A percentile compares a stretch with the other conserved stretches of the same genome.
phyloP scores from a whole-genome alignment of 2,329 filamentous ascomycete genomes.

The Cryphonectria radicalis region DNA sequence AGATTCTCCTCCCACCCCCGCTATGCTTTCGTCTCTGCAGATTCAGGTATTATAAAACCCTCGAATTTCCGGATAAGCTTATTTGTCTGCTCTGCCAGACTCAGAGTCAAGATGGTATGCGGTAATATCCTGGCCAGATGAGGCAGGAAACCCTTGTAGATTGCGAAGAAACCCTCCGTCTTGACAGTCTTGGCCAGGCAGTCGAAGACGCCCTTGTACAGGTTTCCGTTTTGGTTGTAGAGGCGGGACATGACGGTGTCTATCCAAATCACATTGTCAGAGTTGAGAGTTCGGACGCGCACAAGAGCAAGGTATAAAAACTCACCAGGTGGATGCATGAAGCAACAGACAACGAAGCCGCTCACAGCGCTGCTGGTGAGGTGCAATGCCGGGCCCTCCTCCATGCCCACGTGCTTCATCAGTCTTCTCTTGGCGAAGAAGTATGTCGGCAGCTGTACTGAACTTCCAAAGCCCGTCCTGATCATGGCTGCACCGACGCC shows the following conservation, averaged over 20 bases:
- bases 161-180: constrained; percentile 87
- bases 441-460: constrained; percentile 95
- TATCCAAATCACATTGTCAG: constrained; percentile 35
- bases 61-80: constrained; percentile 86
- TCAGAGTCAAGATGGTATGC: constrained; percentile 92
- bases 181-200: constrained; percentile 88
- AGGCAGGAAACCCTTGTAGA: constrained; percentile 97
- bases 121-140: constrained; percentile 93
- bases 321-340: constrained; percentile 95
- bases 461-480: constrained; percentile 91
- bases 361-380: constrained; percentile 85
- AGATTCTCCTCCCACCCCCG: not conserved
- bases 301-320: constrained; percentile 20
- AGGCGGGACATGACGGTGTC: constrained; percentile 98
- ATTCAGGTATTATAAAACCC: constrained; percentile 30
- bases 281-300: constrained; percentile 1
- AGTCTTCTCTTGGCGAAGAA: constrained; percentile 94
- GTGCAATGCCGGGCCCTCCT: constrained; percentile 88
- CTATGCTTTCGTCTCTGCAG: constrained; percentile 22
- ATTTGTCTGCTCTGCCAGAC: constrained; percentile 94
- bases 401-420: constrained; percentile 80
- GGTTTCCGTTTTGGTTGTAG: constrained; percentile 97
- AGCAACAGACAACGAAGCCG: constrained; percentile 93
- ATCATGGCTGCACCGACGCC: constrained; percentile 95
- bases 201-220: constrained; percentile 93